Evolutionary conservation across 2,329 filamentous ascomycete genomes (phyloP), one percentile per base, ranked within the genome.

Genomic region (Podosphaera leucotricha): DNA sequence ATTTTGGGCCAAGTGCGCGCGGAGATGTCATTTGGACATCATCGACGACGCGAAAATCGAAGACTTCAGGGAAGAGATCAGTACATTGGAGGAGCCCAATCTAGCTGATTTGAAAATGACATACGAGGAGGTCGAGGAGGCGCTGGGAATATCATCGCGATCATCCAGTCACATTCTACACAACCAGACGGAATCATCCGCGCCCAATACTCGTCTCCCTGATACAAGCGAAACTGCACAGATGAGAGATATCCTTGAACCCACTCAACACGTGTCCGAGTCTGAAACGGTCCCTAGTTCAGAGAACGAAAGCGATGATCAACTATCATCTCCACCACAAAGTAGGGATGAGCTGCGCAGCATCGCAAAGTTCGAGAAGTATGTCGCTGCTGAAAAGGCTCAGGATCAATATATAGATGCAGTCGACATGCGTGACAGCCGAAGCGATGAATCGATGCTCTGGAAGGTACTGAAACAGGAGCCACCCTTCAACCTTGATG

Each of bases 1-100:
- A 2, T 70, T 68, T 45, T 77, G 75, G 70, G 56, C 62, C 11
- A 59, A 57, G 2, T 59, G 66, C 6, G 62, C 72, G 1, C 63
- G 68, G 46, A 64, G 71, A 47, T 70, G 66, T 50, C 60, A 61
- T 7, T 51, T 78, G 3, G 54, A 63, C 13, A 67, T 79, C 2
- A 61, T 64, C 39, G 59, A 65, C 43, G 53, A 57, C 46, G 43
- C 7, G 36, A 47, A 30, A 49, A 53, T 11, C 44, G 47, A 15
- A 44, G 48, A 16, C 38, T 43, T 6, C 43, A 20, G 38, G 22
- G 38, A 46, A 6, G 42, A 43, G 19, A 41, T 24, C 15, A 41
- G 4, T 16, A 16, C 4, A 2, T 16, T 15, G 15, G 38, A 39
- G 15, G 30, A 38, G 19, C 35, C 35, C 10, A 20, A 42, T 15